A percentile compares a stretch with the other conserved stretches of the same genome.
phyloP scores from a whole-genome alignment of 169 alveolate genomes.

The Babesia ovata region DNA sequence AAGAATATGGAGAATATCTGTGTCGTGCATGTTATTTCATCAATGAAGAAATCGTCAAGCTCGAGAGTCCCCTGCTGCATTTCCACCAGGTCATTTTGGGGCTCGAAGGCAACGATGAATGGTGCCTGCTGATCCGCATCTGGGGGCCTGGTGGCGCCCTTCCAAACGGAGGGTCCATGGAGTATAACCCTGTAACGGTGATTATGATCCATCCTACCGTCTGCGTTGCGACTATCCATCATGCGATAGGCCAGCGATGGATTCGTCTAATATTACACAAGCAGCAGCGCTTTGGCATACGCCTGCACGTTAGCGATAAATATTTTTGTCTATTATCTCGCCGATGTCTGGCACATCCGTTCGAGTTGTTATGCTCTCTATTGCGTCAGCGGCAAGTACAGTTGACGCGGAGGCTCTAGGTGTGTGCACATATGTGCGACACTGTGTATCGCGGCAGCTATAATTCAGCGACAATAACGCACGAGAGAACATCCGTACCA shows the following conservation, averaged over 20 bases:
- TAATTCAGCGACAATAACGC: neutral
- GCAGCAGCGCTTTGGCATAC: neutral
- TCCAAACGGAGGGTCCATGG: conserved; percentile 69
- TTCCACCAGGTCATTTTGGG: conserved; percentile 29
- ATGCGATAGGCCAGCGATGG: neutral
- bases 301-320: neutral
- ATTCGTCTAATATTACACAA: neutral
- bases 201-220: neutral
- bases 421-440: no score
- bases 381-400: no score
- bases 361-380: no score
- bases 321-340: neutral
- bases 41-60: conserved; percentile 17
- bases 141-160: conserved; percentile 23
- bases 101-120: conserved; percentile 61
- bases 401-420: no score
- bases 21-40: conserved; percentile 20
- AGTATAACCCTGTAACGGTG: conserved; percentile 50
- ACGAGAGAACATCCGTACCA: neutral
- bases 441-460: no score
- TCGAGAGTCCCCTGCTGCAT: conserved; percentile 56
- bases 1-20: conserved; percentile 57
- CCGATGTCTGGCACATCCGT: no score
- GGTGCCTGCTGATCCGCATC: conserved; percentile 38
- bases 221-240: neutral